Percentiles rank a stretch among this genome's conserved stretches.
Evolutionary conservation across 2,329 filamentous ascomycete genomes (phyloP).

Genomic region (Exophiala calicioides): DNA sequence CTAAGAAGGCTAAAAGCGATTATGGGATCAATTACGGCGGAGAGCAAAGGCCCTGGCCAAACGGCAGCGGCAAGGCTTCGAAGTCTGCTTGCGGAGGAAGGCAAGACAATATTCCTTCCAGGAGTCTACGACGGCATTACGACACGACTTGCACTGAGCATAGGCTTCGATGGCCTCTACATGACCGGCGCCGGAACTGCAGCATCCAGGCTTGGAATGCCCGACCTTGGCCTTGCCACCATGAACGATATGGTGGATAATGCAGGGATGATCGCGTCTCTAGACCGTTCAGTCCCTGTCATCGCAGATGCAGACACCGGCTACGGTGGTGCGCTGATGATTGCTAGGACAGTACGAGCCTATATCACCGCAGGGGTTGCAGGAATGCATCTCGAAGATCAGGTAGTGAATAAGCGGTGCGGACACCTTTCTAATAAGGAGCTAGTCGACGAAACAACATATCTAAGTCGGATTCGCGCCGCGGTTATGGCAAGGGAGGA

Average conservation of each 20-base stretch:
- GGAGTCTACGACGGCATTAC: constrained; percentile 65
- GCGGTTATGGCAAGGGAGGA: constrained; percentile 42
- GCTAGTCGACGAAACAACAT: constrained; percentile 39
- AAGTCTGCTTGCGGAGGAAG: constrained; percentile 2
- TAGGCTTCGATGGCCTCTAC: constrained; percentile 67
- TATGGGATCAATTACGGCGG: too few relatives aligned
- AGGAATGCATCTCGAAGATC: constrained; percentile 59
- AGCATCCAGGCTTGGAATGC: constrained; percentile 49
- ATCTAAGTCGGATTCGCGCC: constrained; percentile 40
- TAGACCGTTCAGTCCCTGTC: constrained; percentile 51
- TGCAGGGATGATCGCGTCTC: constrained; percentile 55
- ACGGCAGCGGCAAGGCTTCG: constrained; percentile 8
- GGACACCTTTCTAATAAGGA: constrained; percentile 43
- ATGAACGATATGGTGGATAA: constrained; percentile 55
- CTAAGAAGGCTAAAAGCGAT: too few relatives aligned
- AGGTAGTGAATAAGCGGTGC: constrained; percentile 42
- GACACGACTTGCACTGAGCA: constrained; percentile 61
- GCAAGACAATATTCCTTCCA: constrained; percentile 38
- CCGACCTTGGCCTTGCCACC: constrained; percentile 53
- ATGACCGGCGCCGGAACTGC: constrained; percentile 61
- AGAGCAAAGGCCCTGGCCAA: constrained; percentile 1
- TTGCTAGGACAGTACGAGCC: constrained; percentile 50
- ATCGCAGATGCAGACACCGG: constrained; percentile 57
- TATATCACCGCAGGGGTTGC: constrained; percentile 57
- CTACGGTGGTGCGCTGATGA: constrained; percentile 51